Percentiles rank a stretch among this genome's conserved stretches.
phyloP scores from a whole-genome alignment of 2,329 filamentous ascomycete genomes.

The Aspergillus jensenii region DNA sequence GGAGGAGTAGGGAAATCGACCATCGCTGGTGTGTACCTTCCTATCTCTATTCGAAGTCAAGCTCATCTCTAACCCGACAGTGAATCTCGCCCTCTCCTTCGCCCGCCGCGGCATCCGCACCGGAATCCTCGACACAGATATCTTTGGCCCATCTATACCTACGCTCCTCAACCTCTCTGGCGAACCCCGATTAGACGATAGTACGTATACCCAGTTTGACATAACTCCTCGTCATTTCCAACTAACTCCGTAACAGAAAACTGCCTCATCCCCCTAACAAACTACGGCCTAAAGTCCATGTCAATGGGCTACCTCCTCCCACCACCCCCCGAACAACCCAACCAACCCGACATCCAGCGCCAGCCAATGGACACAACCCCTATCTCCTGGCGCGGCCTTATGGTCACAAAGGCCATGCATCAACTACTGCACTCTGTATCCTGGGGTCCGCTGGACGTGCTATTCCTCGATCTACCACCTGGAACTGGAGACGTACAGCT shows the following conservation, averaged over 20 bases:
- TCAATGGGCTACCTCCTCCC: conserved; percentile 69
- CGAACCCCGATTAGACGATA: conserved; percentile 71
- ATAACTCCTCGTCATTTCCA: not conserved
- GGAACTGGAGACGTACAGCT: conserved; percentile 95
- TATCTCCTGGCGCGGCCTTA: conserved; percentile 91
- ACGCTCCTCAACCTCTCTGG: conserved; percentile 80
- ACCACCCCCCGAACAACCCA: conserved; percentile 5
- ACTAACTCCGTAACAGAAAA: conserved; percentile 28
- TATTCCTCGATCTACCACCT: conserved; percentile 88
- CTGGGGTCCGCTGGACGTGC: conserved; percentile 84
- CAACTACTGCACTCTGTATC: conserved; percentile 94
- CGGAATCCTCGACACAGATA: conserved; percentile 91
- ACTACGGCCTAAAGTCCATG: conserved; percentile 97
- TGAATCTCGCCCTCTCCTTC: conserved; percentile 83
- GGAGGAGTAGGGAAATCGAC: conserved; percentile 98
- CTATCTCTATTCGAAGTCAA: too few species aligned
- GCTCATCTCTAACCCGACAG: conserved; percentile 27
- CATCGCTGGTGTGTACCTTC: conserved; percentile 63
- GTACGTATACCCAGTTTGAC: conserved; percentile 48
- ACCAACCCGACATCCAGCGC: conserved; percentile 28
- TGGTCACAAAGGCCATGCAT: conserved; percentile 97
- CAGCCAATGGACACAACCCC: conserved; percentile 58
- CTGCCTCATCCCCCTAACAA: conserved; percentile 78
- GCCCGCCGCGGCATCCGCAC: conserved; percentile 77
- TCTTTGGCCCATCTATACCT: conserved; percentile 93